Evolutionary conservation across 805 yeast species (phyloP), one percentile per base, ranked within the genome.

Genomic region (Starmerella kuoi): DNA sequence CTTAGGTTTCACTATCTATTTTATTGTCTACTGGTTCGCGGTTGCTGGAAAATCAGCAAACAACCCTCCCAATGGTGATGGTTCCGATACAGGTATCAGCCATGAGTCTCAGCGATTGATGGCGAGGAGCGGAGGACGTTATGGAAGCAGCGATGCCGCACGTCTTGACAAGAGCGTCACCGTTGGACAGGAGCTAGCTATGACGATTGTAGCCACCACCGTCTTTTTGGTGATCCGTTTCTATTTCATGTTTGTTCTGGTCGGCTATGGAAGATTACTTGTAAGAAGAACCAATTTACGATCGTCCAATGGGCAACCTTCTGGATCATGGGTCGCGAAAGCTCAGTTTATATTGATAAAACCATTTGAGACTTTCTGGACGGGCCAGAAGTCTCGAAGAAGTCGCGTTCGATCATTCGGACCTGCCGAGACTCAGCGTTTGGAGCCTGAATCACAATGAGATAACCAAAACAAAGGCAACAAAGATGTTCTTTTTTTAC

Each of bases 11-110:
- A 82, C 94, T 18, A 49, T 78, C 4, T 80, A 76, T 61, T 87
- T 88, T 57, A 70, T 78, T 5, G 69, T 71, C 40, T 70, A 74
- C 46, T 88, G 96, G 95, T 80, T 85, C 55, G 53, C 53, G 11
- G 54, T 46, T 14, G 61, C 55, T 32, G 60, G 56, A 21, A 48
- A 50, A 24, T 44, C 53, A 7, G 42, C 43, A 11, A 47, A 49
- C 21, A 46, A 45, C 15, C 50, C 48, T 7, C 44, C 47, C 3
- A 25, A 20, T 24, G 38, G 19, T 12, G 11, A 15, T 6, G 22
- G 14, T 12, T 21, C 6, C 8, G 33, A 14, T 9, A 30, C 33
- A 11, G 33, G 33, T 9, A 15, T 19, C 18, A 9, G 9, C 9
- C 9, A 9, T 7, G 33, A 9, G 18, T 6, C 14, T 28, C 22